Percentiles rank a stretch among this genome's conserved stretches.
Evolutionary conservation across 2,329 filamentous ascomycete genomes (phyloP).

Genomic region (Cytospora schulzeri): DNA sequence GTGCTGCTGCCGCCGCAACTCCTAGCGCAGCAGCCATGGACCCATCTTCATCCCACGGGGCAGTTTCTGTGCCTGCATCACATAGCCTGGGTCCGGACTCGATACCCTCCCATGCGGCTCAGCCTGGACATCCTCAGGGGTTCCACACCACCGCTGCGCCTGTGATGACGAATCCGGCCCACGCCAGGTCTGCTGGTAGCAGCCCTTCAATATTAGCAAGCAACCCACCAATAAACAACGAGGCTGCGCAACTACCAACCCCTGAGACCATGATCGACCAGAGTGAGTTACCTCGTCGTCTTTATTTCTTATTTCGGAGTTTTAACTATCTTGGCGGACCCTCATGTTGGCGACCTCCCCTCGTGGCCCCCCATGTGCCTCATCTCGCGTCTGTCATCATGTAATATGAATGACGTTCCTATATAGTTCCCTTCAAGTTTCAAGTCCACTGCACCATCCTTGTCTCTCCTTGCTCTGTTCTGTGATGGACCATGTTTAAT

Average conservation of each 20-base stretch:
- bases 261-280: slow-evolving; percentile 39
- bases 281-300: slow-evolving; percentile 28
- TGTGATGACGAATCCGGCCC: slow-evolving; percentile 30
- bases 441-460: background rate
- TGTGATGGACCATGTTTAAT: background rate
- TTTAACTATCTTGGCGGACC: slow-evolving; percentile 6
- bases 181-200: slow-evolving; percentile 32
- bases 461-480: background rate
- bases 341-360: slow-evolving; percentile 13
- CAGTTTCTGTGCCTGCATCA: slow-evolving; percentile 1
- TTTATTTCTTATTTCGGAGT: background rate
- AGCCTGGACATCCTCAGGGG: slow-evolving; percentile 16
- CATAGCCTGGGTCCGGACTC: slow-evolving; percentile 18
- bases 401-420: slow-evolving; percentile 1
- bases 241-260: slow-evolving; percentile 40
- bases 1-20: slow-evolving; percentile 15
- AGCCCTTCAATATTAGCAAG: slow-evolving; percentile 34
- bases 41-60: background rate
- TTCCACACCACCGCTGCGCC: slow-evolving; percentile 21
- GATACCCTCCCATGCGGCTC: slow-evolving; percentile 16
- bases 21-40: slow-evolving; percentile 13
- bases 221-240: slow-evolving; percentile 33
- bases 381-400: background rate
- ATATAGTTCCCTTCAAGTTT: background rate
- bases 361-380: background rate